Conservation (phyloP, 768 basidiomycete genomes). For the Psilocybe azurescens region DNA sequence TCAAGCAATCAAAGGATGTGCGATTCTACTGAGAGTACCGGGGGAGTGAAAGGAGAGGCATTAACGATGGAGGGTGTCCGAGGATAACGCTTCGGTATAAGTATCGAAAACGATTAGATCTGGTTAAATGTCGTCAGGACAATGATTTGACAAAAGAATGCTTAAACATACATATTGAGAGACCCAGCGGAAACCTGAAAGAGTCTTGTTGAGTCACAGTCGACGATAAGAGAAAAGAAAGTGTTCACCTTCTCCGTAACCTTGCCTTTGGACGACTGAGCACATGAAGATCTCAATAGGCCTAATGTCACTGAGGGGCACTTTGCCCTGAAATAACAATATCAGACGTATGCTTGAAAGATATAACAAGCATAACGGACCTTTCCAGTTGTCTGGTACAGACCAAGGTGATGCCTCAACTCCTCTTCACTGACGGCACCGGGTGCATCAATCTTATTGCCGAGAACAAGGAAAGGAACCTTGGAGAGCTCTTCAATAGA, state of each 20-base stretch:
- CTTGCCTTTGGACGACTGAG: conserved; percentile 98
- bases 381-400: conserved; percentile 99
- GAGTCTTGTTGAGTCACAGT: conserved; percentile 7
- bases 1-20: conserved; percentile 12
- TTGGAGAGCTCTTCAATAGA: conserved; percentile 94
- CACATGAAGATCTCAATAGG: conserved; percentile 99
- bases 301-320: conserved; percentile 94
- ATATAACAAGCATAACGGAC: conserved; percentile 44
- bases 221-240: conserved; percentile 20
- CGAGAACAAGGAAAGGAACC: conserved; percentile 97
- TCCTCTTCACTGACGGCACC: conserved; percentile 98
- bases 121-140: conserved; percentile 21
- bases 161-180: conserved; percentile 87
- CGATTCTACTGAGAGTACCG: conserved; percentile 11
- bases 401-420: conserved; percentile 90
- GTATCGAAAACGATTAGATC: conserved; percentile 39
- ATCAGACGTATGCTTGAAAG: conserved; percentile 2
- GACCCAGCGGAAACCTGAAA: conserved; percentile 88
- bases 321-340: conserved; percentile 75
- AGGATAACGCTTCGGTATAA: conserved; percentile 3
- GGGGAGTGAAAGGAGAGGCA: conserved; percentile 4
- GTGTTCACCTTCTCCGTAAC: conserved; percentile 88
- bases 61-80: conserved; percentile 9
- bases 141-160: background rate
- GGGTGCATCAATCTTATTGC: conserved; percentile 99